Base-by-base conservation (phyloP, 179 eudicot genomes). In the Drosera spatulata region DNA sequence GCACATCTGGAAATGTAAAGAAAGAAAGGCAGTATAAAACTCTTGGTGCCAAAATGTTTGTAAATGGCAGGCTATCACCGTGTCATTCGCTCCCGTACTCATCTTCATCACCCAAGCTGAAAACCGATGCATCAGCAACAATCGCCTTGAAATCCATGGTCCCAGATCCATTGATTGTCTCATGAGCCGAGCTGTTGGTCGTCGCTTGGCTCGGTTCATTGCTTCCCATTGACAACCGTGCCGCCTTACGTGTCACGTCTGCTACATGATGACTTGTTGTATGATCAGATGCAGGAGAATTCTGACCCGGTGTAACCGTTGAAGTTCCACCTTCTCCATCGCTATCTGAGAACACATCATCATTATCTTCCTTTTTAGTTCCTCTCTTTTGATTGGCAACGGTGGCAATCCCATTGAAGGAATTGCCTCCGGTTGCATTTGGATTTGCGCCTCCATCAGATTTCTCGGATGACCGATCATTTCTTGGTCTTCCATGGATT, bases 41-140 rank as follows among this genome's bases (percentile, higher is more conserved):
- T 43, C 45, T 4, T 43, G 8, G 5, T 43, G 45, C 45, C 45
- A 43, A 22, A 22, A 22, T 22, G 33, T 22, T 22, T 43, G 45
- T 43, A 4, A 43, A 49, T 4, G 2, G 11, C 14, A 7, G 10
- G 11, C 5, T n/a, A 54, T 5, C 39, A 39, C 7, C 14, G 3
- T 67, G 33, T 60, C 64, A 89, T 45, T 91, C 96, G 58, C 88
- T 85, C 50, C 85, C 97, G 53, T 71, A 79, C 72, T 93, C 99
- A 13, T 90, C 99, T 39, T 90, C 97, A 55, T 89, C 97, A 39
- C 99, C 99, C 44, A 94, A 94, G 39, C 91, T 61, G 66, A 94
- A 94, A 61, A 90, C 95, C 44, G 99, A 94, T 50, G 99, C 99
- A 80, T 94, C 99, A 45, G 97, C 99, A 41, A 96, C 94, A 79